Evolutionary conservation across 345 rosid species (phyloP), one percentile per base, ranked within the genome.

Genomic region (Eucalyptus polyanthemos): DNA sequence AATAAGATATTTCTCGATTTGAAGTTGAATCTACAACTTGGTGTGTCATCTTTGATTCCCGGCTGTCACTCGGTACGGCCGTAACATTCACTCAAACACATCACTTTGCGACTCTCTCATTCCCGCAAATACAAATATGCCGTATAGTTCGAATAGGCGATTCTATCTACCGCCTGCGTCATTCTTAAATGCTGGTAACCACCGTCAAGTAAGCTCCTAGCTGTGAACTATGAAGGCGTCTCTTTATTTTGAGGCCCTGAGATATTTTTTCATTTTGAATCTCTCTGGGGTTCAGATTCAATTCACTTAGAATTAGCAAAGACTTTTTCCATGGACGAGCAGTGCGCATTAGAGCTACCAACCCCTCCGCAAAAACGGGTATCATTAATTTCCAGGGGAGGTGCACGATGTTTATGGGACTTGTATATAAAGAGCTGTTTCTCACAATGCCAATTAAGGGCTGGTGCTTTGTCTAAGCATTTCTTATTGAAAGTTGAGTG

Each of bases 171-270:
- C 87, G 31, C 85, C 91, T 80, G 54, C 24, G 8, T 50, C 88
- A 54, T 88, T 89, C 93, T 92, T 93, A 91, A 92, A 91, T 92
- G 93, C 86, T 86, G 90, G 54, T 42, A 72, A 85, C 86, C 83
- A 86, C 9, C 87, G 85, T 90, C 72, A 83, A 87, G 92, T 87
- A 88, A 93, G 89, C 91, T 88, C 17, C 92, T 89, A 91, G 87
- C 92, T 87, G 93, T 88, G 91, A 86, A 89, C 91, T 91, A 89
- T 91, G 88, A 93, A 89, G 92, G 60, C 91, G 37, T 83, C 80
- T 47, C 88, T 83, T 47, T 45, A 62, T 56, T 53, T n/a, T 21
- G n/a, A 88, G 62, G 85, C 29, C 86, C 87, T 47, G 53, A 44
- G 87, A 85, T 53, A 45, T 47, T 50, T 47, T 31, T 44, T 44